A percentile compares a stretch with the other conserved stretches of the same genome.
These are phyloP conservation scores for Podospora pseudoanserina DNA, from an alignment of 495 filamentous ascomycete genomes.

Conservation along the genomic window DNA sequence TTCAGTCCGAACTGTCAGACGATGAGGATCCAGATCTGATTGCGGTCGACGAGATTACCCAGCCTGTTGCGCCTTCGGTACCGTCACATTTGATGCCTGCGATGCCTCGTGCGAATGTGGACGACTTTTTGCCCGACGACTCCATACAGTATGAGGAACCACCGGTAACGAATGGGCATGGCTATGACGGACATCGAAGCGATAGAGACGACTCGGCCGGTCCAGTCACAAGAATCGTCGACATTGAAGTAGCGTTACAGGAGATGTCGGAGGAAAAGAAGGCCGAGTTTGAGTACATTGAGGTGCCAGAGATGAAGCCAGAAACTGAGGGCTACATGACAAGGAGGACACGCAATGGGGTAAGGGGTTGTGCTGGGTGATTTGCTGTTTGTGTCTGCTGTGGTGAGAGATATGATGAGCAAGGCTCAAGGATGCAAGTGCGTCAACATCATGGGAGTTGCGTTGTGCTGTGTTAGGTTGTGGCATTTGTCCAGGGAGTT, in stretches of 20 bases:
- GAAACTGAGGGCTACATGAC: constrained; percentile 1
- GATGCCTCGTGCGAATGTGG: constrained; percentile 2
- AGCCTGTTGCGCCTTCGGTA: not conserved
- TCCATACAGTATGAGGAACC: not conserved
- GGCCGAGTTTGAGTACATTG: constrained; percentile 17
- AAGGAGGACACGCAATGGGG: constrained; percentile 15
- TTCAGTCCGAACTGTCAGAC: constrained; percentile 28
- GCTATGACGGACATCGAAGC: not conserved
- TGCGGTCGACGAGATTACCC: constrained; percentile 18
- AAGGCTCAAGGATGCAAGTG: not conserved
- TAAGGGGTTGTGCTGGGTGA: constrained; percentile 18
- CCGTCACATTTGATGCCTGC: not conserved
- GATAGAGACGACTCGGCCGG: not conserved
- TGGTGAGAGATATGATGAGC: not conserved
- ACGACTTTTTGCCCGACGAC: not conserved
- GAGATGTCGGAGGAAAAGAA: constrained; percentile 18
- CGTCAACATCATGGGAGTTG: not conserved
- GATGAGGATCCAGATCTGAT: constrained; percentile 17
- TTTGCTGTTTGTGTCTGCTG: not conserved
- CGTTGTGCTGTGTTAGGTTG: not conserved
- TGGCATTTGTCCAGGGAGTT: not conserved
- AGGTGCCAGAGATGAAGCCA: constrained; percentile 15
- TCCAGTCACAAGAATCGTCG: constrained; percentile 2
- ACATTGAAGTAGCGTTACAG: constrained; percentile 27
- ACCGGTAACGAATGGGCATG: not conserved